A percentile compares a stretch with the other conserved stretches of the same genome.
Conservation (phyloP, 306 rosid species). For the Alnus glutinosa region DNA sequence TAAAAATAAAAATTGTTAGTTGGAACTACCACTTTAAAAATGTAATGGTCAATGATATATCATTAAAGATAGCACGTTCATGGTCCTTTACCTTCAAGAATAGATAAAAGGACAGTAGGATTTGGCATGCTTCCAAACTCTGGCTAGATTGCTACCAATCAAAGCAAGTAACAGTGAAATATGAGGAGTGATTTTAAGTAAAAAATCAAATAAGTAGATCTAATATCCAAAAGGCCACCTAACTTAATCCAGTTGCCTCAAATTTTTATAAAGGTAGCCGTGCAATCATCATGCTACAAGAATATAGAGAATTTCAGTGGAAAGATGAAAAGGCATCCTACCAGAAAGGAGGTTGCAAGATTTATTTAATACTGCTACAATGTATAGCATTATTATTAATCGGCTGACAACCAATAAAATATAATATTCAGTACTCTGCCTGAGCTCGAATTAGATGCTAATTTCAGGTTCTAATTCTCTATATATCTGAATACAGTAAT, state of each 20-base stretch:
- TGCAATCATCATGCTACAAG: neutral
- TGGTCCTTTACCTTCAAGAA: neutral
- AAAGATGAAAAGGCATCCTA: neutral
- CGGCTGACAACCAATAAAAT: conserved; percentile 27
- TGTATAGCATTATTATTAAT: conserved; percentile 15
- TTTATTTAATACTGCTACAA: conserved; percentile 10
- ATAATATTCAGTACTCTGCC: conserved; percentile 25
- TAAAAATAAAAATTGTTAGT: too few relatives aligned
- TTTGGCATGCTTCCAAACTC: neutral
- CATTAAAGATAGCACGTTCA: neutral
- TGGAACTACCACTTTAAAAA: too few relatives aligned
- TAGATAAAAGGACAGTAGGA: neutral
- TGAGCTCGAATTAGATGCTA: conserved; percentile 31
- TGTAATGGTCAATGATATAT: too few relatives aligned
- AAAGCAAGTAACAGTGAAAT: neutral
- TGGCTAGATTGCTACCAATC: too few relatives aligned
- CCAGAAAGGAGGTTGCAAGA: conserved; percentile 5
- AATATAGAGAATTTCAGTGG: neutral
- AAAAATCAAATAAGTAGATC: neutral
- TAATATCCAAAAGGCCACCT: neutral
- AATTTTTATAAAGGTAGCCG: neutral
- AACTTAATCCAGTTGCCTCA: neutral
- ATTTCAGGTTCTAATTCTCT: conserved; percentile 39
- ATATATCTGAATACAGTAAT: conserved; percentile 32
- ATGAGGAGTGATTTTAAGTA: neutral